Percentiles rank a stretch among this genome's conserved stretches.
Evolutionary conservation across 371 early-diverging fungal genomes (phyloP).

Genomic region (Encephalitozoon hellem): DNA sequence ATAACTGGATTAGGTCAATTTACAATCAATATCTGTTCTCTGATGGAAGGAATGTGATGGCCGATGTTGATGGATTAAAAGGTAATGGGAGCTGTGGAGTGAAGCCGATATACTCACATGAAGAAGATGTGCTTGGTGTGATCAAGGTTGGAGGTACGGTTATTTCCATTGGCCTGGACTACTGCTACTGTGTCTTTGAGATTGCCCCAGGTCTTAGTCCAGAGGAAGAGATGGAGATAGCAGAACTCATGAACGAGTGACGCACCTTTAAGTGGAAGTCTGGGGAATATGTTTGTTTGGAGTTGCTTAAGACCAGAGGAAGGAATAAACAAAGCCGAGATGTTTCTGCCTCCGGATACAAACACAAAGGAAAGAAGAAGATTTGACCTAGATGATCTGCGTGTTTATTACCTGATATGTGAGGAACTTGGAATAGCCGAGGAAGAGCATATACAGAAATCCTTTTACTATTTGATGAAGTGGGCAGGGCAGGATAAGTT

Average conservation of each 20-base stretch:
- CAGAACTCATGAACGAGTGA: background rate
- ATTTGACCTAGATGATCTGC: conserved; percentile 39
- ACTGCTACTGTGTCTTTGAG: background rate
- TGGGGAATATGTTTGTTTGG: background rate
- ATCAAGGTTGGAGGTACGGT: conserved; percentile 7
- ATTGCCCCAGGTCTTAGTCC: background rate
- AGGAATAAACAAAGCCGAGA: conserved; percentile 19
- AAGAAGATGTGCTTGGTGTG: conserved; percentile 28
- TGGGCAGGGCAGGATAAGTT: conserved; percentile 46
- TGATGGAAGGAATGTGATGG: conserved; percentile 15
- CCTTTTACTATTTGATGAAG: conserved; percentile 40
- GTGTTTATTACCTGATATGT: conserved; percentile 45
- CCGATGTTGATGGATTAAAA: background rate
- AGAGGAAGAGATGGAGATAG: background rate
- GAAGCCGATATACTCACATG: conserved; percentile 12
- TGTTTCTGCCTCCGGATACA: conserved; percentile 50
- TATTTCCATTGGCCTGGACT: conserved; percentile 42
- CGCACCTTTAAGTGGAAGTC: background rate
- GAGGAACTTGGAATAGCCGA: conserved; percentile 42
- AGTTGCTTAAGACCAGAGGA: background rate
- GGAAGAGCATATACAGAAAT: conserved; percentile 35
- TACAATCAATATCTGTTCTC: conserved; percentile 19
- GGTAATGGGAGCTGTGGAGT: background rate
- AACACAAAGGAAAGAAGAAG: conserved; percentile 47
- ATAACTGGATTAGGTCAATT: conserved; percentile 31